Evolutionary conservation across 495 filamentous ascomycete genomes (phyloP), one percentile per base, ranked within the genome.

Genomic region (Bombardia bombarda): DNA sequence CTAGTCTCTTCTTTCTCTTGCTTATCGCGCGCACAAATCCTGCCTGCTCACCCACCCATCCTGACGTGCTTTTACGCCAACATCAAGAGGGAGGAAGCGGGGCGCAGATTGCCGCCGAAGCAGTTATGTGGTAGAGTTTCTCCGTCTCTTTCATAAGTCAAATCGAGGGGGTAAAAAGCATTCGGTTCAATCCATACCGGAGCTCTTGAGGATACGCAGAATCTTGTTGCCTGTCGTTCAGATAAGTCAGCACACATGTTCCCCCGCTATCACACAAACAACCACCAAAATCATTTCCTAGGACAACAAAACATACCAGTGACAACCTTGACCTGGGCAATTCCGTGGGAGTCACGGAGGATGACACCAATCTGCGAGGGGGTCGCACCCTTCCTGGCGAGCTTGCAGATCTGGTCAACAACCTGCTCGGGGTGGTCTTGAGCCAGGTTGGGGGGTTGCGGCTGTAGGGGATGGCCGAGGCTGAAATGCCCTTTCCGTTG

Each of bases 361-460:
- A 95, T 73, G 62, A 96, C 90, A 85, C 93, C 93, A 60, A 97
- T 99, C 79, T 97, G 92, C 49, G 87, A 94, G 51, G 92, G 93
- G 48, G 90, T 92, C 46, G 86, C 86, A 72, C 92, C 89, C 83
- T 93, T 94, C 75, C 84, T 92, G 55, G 92, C 90, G 57, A 97
- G 82, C 74, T 92, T 90, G 86, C 87, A 93, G 77, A 99, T 97
- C 73, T 96, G 88, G 62, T 97, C 93, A 49, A 90, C 87, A 63
- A 98, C 87, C 73, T 87, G 82, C 39, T 90, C 86, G 47, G 73
- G 48, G 86, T 90, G 64, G 84, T 84, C 80, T 93, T 94, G 65
- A 93, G 73, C 92, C 92, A 99, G 41, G 86, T 74, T 19, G 92
- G 90, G 43, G 87, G 66, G 47, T 79, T 83, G 73, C 93, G 90